A percentile compares a stretch with the other conserved stretches of the same genome.
These are phyloP conservation scores for Kwoniella botswanensis DNA, from an alignment of 768 basidiomycete genomes.

Conservation along the genomic window DNA sequence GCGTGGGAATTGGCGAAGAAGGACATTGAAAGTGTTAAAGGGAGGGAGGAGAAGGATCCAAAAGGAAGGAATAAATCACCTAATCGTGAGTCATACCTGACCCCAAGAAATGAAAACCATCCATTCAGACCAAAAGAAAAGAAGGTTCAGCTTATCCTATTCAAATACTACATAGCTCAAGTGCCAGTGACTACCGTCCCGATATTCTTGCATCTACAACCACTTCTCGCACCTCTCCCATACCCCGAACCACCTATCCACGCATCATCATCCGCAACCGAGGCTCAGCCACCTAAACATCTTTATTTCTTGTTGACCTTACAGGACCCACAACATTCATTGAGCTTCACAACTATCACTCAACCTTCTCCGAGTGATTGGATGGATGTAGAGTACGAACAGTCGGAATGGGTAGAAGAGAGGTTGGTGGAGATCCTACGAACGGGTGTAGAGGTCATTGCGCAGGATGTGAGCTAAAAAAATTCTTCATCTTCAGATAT, in stretches of 20 bases:
- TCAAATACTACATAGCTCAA: conserved; percentile 29
- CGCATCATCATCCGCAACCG: conserved; percentile 29
- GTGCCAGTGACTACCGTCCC: conserved; percentile 73
- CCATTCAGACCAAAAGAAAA: not conserved
- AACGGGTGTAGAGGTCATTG: conserved; percentile 83
- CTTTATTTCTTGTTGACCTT: conserved; percentile 76
- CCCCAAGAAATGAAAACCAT: not conserved
- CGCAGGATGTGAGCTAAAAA: conserved; percentile 68
- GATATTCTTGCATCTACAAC: conserved; percentile 91
- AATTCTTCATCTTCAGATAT: too few relatives aligned
- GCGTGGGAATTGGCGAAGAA: conserved; percentile 86
- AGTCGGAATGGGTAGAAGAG: conserved; percentile 90
- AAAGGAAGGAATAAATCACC: conserved; percentile 40
- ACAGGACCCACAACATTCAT: conserved; percentile 76
- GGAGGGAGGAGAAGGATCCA: conserved; percentile 45
- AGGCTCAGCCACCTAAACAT: conserved; percentile 59
- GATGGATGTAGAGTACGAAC: conserved; percentile 83
- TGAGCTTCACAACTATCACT: conserved; percentile 76
- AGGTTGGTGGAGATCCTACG: conserved; percentile 83
- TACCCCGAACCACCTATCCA: conserved; percentile 59
- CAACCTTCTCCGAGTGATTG: conserved; percentile 84
- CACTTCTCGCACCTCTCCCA: conserved; percentile 68
- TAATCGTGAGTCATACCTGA: conserved; percentile 26
- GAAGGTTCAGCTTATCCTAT: too few relatives aligned
- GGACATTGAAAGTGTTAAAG: conserved; percentile 48